Evolutionary conservation across 371 early-diverging fungal species (phyloP).

Genomic region (Circinella umbellata): DNA sequence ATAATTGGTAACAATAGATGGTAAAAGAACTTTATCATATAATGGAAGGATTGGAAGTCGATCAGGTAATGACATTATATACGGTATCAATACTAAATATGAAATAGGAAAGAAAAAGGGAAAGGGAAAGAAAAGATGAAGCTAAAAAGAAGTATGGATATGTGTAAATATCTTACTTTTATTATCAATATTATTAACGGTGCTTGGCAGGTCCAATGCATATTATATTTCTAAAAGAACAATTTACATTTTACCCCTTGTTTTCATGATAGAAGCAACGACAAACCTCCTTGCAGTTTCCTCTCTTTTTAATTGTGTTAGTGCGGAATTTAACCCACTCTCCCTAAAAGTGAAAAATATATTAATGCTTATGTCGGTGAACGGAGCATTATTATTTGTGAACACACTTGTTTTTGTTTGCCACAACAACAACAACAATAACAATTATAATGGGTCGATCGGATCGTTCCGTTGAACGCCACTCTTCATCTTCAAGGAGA

Average conservation of each 20-base stretch:
- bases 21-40: constrained; percentile 32
- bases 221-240: neutral
- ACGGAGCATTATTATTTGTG: neutral
- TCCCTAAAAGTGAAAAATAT: too few relatives aligned
- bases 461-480: constrained; percentile 16
- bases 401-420: neutral
- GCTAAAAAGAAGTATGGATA: neutral
- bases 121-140: neutral
- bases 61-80: constrained; percentile 6
- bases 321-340: too few relatives aligned
- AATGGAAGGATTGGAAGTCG: constrained; percentile 34
- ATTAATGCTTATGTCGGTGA: too few relatives aligned
- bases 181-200: neutral
- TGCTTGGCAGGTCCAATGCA: constrained; percentile 1
- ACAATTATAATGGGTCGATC: constrained; percentile 7
- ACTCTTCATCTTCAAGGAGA: constrained; percentile 7
- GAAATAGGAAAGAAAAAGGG: neutral
- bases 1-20: constrained; percentile 33
- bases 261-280: neutral
- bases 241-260: neutral
- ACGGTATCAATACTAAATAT: neutral
- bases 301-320: neutral
- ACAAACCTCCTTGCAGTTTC: neutral
- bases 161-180: neutral
- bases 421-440: neutral